Evolutionary conservation across 1,284 basidiomycete species (phyloP), one percentile per base, ranked within the genome.

Genomic region (Cryptococcus sp.): DNA sequence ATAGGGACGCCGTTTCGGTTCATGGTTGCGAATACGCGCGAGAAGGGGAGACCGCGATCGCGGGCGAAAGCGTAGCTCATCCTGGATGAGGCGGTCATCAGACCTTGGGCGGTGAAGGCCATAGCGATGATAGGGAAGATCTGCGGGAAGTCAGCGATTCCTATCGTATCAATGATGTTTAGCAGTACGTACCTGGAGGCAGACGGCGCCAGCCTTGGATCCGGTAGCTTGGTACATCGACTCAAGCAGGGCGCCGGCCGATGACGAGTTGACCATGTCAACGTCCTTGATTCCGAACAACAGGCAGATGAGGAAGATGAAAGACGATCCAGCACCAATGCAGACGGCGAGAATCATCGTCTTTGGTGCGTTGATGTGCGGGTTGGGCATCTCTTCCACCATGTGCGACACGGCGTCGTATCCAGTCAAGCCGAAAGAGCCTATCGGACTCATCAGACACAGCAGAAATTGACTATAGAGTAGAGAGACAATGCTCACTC

Each of bases 1-100:
- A 84, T 73, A 0, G 84, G 85, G 3, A 86, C 82, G 56, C 82
- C 82, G 46, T 76, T 77, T 40, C 59, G 59, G 65, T 84, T 82
- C 63, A 87, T 80, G 35, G 75, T 77, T 1, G 84, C 73, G 70
- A 88, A 85, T 50, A 81, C 69, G 2, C 56, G 50, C 25, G 84
- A 82, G 65, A 87, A 83, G 1, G 86, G 87, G 20, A 89, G 81
- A 8, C 86, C 87, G 54, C 81, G 79, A 75, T 90, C 88, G 1
- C 87, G 81, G 0, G 88, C 87, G 64, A 90, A 88, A 40, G 85
- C 84, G 80, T 86, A 87, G 1, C 84, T 85, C 69, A 87, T 85
- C 19, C 88, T 82, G 1, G 86, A 87, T 13, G 85, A 83, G 2
- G 85, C 86, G 50, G 85, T 86, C 57, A 85, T 82, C 61, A 87